phyloP scores from a whole-genome alignment of 2,329 filamentous ascomycete species.

The Furcasterigmium furcatum region DNA sequence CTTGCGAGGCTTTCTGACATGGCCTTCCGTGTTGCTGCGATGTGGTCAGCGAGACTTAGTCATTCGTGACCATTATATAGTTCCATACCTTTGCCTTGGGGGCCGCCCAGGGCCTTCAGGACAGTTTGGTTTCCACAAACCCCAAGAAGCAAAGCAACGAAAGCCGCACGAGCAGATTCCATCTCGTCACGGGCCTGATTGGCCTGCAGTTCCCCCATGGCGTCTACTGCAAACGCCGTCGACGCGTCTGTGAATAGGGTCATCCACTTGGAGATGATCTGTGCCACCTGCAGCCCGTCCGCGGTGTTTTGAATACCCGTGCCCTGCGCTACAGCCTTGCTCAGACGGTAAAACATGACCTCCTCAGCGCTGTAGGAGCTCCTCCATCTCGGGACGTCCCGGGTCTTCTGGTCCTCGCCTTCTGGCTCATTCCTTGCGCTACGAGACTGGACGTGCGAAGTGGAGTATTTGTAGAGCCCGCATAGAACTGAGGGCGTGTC shows the following conservation, averaged over 20 bases:
- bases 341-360: slow-evolving; percentile 88
- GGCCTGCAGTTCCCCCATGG: slow-evolving; percentile 40
- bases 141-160: slow-evolving; percentile 60
- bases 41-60: background rate
- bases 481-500: slow-evolving; percentile 52
- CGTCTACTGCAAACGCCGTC: slow-evolving; percentile 43
- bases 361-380: slow-evolving; percentile 71
- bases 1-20: slow-evolving; percentile 47
- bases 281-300: slow-evolving; percentile 48
- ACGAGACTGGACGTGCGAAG: slow-evolving; percentile 37
- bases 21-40: slow-evolving; percentile 40
- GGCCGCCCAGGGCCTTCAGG: slow-evolving; percentile 48
- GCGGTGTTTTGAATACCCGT: slow-evolving; percentile 40
- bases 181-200: slow-evolving; percentile 52
- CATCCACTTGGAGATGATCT: slow-evolving; percentile 56
- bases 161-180: slow-evolving; percentile 57
- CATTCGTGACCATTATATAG: background rate
- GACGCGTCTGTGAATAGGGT: slow-evolving; percentile 49
- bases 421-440: slow-evolving; percentile 5
- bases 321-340: slow-evolving; percentile 72
- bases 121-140: slow-evolving; percentile 59
- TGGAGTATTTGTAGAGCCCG: slow-evolving; percentile 55
- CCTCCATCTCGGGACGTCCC: slow-evolving; percentile 39
- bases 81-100: slow-evolving; percentile 47
- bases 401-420: slow-evolving; percentile 13